These are phyloP conservation scores for Casaregolazyma lundiana DNA, from an alignment of 1,139 yeast genomes.

Conservation along the genomic window DNA sequence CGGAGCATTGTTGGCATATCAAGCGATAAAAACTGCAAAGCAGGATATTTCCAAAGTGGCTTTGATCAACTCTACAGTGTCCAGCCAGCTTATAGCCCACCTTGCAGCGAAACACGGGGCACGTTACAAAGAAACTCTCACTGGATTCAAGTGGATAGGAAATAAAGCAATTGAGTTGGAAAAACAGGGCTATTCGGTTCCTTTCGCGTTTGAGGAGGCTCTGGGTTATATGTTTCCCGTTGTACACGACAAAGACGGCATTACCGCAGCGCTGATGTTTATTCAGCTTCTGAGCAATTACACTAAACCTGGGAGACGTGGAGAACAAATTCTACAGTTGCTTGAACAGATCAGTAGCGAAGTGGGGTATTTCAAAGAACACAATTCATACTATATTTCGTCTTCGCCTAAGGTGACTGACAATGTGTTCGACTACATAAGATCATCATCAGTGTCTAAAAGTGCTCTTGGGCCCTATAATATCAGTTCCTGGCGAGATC, in stretches of 20 bases:
- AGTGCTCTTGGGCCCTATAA: slow-evolving; percentile 46
- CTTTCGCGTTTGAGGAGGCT: slow-evolving; percentile 94
- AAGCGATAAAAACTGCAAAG: slow-evolving; percentile 39
- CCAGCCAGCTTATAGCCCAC: slow-evolving; percentile 71
- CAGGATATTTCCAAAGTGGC: slow-evolving; percentile 40
- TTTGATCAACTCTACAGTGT: slow-evolving; percentile 82
- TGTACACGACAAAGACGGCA: slow-evolving; percentile 93
- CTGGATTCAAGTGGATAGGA: slow-evolving; percentile 98
- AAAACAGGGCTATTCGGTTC: slow-evolving; percentile 59
- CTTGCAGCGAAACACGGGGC: slow-evolving; percentile 65
- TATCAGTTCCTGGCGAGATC: slow-evolving; percentile 71
- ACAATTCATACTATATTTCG: slow-evolving; percentile 79
- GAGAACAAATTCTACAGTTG: slow-evolving; percentile 37
- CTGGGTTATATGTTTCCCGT: slow-evolving; percentile 87
- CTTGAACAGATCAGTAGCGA: slow-evolving; percentile 54
- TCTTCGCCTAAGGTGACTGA: slow-evolving; percentile 49
- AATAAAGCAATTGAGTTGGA: slow-evolving; percentile 77
- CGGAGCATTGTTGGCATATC: slow-evolving; percentile 78
- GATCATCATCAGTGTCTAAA: slow-evolving; percentile 35
- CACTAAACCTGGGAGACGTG: slow-evolving; percentile 30
- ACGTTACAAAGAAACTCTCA: slow-evolving; percentile 71
- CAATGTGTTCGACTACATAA: slow-evolving; percentile 49
- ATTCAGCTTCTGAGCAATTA: slow-evolving; percentile 54
- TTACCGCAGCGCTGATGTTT: slow-evolving; percentile 76
- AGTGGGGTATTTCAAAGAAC: slow-evolving; percentile 79